A percentile compares a stretch with the other conserved stretches of the same genome.
Conservation (phyloP, 225 moss, liverwort and hornwort genomes). For the Asterella californica region DNA sequence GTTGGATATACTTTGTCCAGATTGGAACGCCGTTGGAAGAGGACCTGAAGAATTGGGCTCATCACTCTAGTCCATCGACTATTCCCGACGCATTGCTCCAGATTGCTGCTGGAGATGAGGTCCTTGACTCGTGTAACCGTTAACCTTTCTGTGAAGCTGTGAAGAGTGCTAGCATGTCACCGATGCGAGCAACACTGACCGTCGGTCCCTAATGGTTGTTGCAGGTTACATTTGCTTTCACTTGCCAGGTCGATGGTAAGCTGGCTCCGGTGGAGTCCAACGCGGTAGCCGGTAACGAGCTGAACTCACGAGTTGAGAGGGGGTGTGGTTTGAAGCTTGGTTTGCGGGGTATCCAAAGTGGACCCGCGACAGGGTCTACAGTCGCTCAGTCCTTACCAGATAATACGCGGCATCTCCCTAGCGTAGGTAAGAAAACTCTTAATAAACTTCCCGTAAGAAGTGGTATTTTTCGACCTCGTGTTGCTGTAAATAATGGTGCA, state of each 20-base stretch:
- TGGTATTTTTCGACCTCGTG: not conserved
- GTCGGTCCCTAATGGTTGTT: not conserved
- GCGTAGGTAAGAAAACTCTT: not conserved
- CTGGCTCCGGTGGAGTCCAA: conserved; percentile 69
- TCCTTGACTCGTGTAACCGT: conserved; percentile 17
- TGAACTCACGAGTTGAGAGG: not conserved
- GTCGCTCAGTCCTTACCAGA: not conserved
- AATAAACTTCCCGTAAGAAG: not conserved
- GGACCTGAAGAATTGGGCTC: conserved; percentile 89
- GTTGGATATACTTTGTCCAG: conserved; percentile 33
- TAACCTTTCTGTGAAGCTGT: too few species aligned
- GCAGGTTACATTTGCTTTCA: conserved; percentile 91
- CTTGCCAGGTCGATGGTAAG: conserved; percentile 94
- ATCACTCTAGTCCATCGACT: conserved; percentile 70
- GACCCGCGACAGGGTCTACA: not conserved
- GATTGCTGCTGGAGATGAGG: conserved; percentile 71
- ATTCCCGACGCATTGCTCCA: conserved; percentile 80
- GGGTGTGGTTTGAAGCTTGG: conserved; percentile 13
- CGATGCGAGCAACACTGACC: not conserved
- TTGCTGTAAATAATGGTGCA: conserved; percentile 13
- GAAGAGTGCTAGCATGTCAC: too few species aligned
- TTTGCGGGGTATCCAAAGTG: not conserved
- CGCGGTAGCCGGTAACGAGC: not conserved
- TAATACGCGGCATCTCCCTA: not conserved
- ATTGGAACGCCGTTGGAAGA: conserved; percentile 84